Evolutionary conservation across 2,329 filamentous ascomycete genomes (phyloP).

Genomic region (Xylaria sp.): DNA sequence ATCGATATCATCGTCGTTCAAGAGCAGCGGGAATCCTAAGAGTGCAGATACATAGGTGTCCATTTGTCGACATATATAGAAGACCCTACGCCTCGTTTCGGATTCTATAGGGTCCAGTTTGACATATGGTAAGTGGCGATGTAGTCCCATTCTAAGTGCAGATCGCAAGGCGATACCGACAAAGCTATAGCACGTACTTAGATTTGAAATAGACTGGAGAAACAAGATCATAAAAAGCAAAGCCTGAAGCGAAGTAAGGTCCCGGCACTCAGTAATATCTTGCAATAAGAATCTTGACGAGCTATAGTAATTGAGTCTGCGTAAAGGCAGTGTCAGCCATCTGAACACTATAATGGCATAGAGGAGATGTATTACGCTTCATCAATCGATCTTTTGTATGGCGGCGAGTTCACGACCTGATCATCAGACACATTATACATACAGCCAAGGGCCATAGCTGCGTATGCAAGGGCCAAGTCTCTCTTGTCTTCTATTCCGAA

Average conservation of each 20-base stretch:
- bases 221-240: constrained; percentile 85
- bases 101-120: constrained; percentile 71
- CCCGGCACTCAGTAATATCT: constrained; percentile 76
- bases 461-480: constrained; percentile 69
- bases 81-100: constrained; percentile 72
- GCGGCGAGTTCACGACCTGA: constrained; percentile 39
- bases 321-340: constrained; percentile 41
- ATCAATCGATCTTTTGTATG: constrained; percentile 58
- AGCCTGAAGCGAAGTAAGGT: constrained; percentile 78
- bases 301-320: constrained; percentile 79
- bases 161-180: constrained; percentile 81
- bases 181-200: constrained; percentile 83
- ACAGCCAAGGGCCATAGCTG: constrained; percentile 69
- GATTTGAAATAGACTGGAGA: constrained; percentile 80
- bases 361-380: constrained; percentile 61
- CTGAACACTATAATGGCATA: not conserved
- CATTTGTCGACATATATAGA: constrained; percentile 76
- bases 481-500: constrained; percentile 67
- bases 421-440: constrained; percentile 60
- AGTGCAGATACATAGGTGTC: constrained; percentile 76
- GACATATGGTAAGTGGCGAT: constrained; percentile 75
- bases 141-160: constrained; percentile 80
- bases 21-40: constrained; percentile 72
- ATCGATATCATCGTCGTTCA: constrained; percentile 73
- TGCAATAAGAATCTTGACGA: constrained; percentile 73